Evolutionary conservation across 441 rosid species (phyloP), one percentile per base, ranked within the genome.

Genomic region (Syzygium malaccense): DNA sequence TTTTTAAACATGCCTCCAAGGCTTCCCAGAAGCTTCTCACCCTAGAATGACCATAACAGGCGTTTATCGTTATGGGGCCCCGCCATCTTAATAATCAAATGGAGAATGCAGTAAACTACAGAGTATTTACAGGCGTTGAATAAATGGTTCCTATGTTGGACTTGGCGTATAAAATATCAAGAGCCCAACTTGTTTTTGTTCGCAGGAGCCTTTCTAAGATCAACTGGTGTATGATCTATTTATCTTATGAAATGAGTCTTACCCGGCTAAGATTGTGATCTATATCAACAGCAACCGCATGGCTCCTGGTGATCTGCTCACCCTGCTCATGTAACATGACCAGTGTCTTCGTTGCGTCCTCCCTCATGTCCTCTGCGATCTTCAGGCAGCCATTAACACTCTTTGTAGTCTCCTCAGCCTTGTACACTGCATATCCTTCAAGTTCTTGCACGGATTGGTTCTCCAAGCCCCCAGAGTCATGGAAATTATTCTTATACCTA

Each of bases 201-300:
- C 1, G 3, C 83, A 75, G 23, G 51, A 23, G 83, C 83, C n/a
- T 75, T 75, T 75, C n/a, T 41, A 75, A 75, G n/a, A 41, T 41
- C 83, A 12, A 25, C 20, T 26, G 25, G 18, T n/a, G 55, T 17
- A 19, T 8, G 7, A 86, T 86, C 55, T 14, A 51, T 60, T 58
- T 62, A 60, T 68, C 68, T 62, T 18, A 48, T 51, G 17, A 66
- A 85, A 71, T 80, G 87, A 91, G 87, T 54, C 96, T 91, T 92
- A 95, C 99, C 96, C 98, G 93, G 91, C 95, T 93, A 80, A 97
- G 98, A 91, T 97, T 96, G 4, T 95, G 95, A 91, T 97, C 99
- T 37, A 96, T 93, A 90, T 92, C 94, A 75, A 95, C 97, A 91
- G 99, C 95, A 64, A 89, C 89, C 4, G 91, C 85, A 85, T 97